Conservation (phyloP, 768 basidiomycete species). For the Mrakia blollopis region DNA sequence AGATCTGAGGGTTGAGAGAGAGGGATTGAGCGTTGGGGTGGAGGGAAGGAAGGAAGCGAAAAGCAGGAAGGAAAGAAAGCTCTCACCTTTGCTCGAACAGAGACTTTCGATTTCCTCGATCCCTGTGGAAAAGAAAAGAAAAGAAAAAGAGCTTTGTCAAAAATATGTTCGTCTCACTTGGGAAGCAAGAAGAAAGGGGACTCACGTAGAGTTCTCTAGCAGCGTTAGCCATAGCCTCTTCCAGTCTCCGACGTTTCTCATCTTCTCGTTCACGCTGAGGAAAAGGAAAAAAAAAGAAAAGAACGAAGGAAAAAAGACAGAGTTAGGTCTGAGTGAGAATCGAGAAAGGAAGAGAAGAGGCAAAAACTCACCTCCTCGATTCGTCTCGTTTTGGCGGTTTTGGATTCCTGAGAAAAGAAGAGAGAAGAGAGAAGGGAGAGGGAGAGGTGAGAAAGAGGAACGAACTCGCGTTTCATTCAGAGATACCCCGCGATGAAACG, state of each 20-base stretch:
- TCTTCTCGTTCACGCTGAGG: conserved; percentile 16
- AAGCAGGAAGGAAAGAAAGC: not conserved
- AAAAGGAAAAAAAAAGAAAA: too few species aligned
- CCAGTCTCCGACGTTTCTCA: conserved; percentile 17
- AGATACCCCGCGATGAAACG: too few species aligned
- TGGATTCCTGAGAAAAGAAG: not conserved
- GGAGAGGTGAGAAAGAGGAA: too few species aligned
- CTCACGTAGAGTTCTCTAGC: conserved; percentile 1
- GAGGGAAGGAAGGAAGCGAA: not conserved
- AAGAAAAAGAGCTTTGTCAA: not conserved
- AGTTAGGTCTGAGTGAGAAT: not conserved
- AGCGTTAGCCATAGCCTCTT: conserved; percentile 13
- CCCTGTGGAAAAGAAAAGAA: not conserved
- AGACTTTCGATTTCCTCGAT: not conserved
- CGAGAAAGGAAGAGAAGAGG: too few species aligned
- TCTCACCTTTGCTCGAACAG: not conserved
- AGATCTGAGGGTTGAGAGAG: not conserved
- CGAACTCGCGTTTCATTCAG: too few species aligned
- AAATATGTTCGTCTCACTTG: too few species aligned
- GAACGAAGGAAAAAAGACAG: not conserved
- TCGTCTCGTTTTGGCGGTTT: not conserved
- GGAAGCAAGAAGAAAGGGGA: not conserved
- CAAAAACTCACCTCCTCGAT: not conserved
- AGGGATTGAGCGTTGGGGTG: not conserved
- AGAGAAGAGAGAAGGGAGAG: not conserved